Evolutionary conservation across 306 rosid genomes (phyloP), one percentile per base, ranked within the genome.

Genomic region (Rosa lucieae): DNA sequence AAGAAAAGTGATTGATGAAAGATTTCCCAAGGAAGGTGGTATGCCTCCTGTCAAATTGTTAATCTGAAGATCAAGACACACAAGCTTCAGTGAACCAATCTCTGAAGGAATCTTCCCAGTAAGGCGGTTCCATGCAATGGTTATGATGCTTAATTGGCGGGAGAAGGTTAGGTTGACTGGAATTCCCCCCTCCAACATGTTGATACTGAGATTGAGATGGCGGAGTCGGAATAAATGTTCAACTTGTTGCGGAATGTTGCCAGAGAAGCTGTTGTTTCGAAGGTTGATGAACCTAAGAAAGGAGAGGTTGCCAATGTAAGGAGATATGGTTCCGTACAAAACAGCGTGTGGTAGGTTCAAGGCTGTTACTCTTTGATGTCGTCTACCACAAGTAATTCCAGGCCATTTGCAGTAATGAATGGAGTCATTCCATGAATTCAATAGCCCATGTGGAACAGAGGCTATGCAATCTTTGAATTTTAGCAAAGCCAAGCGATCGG

Each of bases 401-500:
- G 9, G 52, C 93, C 91, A 89, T 0, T 51, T 58, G 37, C 89
- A 87, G 0, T 85, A 83, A 48, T 74, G 84, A 2, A n/a, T 8
- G 10, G 92, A 87, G 48, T 37, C 73, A 49, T 89, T 87, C 80
- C 89, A 85, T 40, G 88, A 87, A 12, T 49, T 47, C 7, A 89
- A 35, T 11, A 67, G 21, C 51, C 52, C 56, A 32, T 40, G 39
- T 12, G 85, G 84, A 8, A 87, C 83, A 3, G 0, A 73, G 7
- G 68, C 10, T 55, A 87, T 75, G n/a, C 78, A n/a, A 77, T 85
- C 82, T 51, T 77, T 87, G 62, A 85, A 58, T 55, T 79, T 85
- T 23, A 87, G 78, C 52, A 89, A 21, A 9, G 87, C 78, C 8
- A 74, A 73, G 9, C 18, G 43, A 72, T 72, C 76, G 3, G 47